Conservation (phyloP, 164 flowering plant species). For the Piper betle region DNA sequence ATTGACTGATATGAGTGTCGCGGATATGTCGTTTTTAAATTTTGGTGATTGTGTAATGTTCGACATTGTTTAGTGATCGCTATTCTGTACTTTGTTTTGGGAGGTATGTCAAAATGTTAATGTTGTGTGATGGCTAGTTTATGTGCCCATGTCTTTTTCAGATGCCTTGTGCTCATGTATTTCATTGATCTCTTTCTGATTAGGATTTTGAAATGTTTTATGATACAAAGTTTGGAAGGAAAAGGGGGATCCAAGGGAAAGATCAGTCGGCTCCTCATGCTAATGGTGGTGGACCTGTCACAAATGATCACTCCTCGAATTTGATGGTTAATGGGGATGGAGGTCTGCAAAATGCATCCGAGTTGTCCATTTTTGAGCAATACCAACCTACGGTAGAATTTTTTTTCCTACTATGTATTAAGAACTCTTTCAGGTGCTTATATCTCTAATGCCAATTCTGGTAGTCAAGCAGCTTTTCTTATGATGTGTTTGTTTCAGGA, state of each 20-base stretch:
- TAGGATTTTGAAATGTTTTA: conserved; percentile 79
- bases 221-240: conserved; percentile 92
- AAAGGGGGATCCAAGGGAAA: conserved; percentile 22
- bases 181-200: neutral
- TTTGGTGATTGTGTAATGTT: too few relatives aligned
- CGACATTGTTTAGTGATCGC: too few relatives aligned
- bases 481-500: conserved; percentile 10
- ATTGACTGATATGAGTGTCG: too few relatives aligned
- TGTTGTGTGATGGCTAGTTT: neutral
- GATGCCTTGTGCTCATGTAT: neutral
- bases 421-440: too few relatives aligned
- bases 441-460: neutral
- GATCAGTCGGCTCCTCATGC: conserved; percentile 11
- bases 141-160: neutral
- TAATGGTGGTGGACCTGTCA: conserved; percentile 7
- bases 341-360: conserved; percentile 34
- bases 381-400: conserved; percentile 43
- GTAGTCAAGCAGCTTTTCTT: neutral
- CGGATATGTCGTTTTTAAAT: too few relatives aligned
- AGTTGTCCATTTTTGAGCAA: conserved; percentile 73
- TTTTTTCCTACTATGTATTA: neutral
- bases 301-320: conserved; percentile 27
- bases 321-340: conserved; percentile 36
- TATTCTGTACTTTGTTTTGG: neutral
- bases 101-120: neutral